phyloP scores from a whole-genome alignment of 352 stramenopile species.

The Hyaloperonospora brassicae region DNA sequence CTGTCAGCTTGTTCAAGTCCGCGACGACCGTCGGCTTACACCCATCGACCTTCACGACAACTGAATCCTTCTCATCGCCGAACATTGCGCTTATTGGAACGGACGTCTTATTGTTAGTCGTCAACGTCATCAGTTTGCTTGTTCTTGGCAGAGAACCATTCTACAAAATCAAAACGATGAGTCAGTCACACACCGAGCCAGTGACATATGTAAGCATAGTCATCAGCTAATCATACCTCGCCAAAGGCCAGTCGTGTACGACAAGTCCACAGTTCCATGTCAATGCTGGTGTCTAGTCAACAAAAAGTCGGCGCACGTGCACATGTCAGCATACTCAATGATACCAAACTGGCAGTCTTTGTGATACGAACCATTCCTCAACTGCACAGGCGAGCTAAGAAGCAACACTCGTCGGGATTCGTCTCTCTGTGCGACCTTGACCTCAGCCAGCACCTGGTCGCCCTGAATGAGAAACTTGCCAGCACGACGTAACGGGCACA shows the following conservation, averaged over 20 bases:
- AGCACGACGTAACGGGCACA: constrained; percentile 75
- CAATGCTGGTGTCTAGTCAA: constrained; percentile 53
- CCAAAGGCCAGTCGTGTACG: constrained; percentile 40
- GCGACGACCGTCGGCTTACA: constrained; percentile 80
- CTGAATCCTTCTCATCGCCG: constrained; percentile 63
- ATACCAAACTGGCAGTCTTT: background rate
- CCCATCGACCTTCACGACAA: constrained; percentile 79
- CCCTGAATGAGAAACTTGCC: constrained; percentile 86
- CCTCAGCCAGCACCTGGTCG: constrained; percentile 76
- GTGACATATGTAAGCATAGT: background rate
- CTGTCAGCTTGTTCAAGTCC: constrained; percentile 50
- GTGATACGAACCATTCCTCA: constrained; percentile 70
- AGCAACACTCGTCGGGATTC: constrained; percentile 77
- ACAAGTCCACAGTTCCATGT: constrained; percentile 78
- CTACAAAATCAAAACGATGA: constrained; percentile 17
- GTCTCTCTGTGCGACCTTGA: constrained; percentile 83
- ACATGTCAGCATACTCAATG: constrained; percentile 6
- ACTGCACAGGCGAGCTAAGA: constrained; percentile 78
- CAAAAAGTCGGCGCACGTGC: background rate
- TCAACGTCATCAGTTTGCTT: constrained; percentile 39
- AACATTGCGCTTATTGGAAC: constrained; percentile 77
- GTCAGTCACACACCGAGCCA: background rate
- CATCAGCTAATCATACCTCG: constrained; percentile 26
- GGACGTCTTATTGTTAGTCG: constrained; percentile 76
- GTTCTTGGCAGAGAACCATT: constrained; percentile 31